Base-by-base conservation (phyloP, 2,329 filamentous ascomycete genomes). In the Ambrosiella xylebori region DNA sequence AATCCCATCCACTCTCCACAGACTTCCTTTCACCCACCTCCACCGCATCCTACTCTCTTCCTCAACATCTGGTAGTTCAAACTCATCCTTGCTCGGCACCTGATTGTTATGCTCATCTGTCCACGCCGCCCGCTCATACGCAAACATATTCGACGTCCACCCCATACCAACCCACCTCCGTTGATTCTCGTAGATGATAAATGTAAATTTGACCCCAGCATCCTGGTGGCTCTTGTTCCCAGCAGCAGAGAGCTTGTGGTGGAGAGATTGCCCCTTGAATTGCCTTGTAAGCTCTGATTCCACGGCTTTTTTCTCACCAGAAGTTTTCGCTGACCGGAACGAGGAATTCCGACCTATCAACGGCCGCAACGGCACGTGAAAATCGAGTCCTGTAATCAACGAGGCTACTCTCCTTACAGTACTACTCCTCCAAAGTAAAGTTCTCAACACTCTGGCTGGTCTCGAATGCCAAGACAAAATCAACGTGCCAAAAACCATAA, bases 111-210 rank as follows among this genome's bases (percentile, higher is more conserved):
- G 89, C 70, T 98, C 93, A 68, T 98, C 93, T 0, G 93, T 96
- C 91, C 93, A 98, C 0, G 90, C 78, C 1, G 85, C 79, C 47
- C 93, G 79, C 68, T 98, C 93, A 65, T 96, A 94, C 0, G 89
- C 83, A 63, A 98, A 88, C 61, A 98, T 74, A 44, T 84, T 94
- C 1, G 85, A 85, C 0, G 93, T 97, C 90, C 93, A 98, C 0
- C 93, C 93, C 11, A 98, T 78, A 1, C 90, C 91, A 3, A 98
- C 73, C 93, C 93, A 98, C 56, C 93, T 81, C 47, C 93, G 80
- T 69, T 98, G 93, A 65, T 98, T 98, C 68, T 98, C 93, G 66
- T 90, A 97, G 1, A 98, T 77, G 53, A 93, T 90, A 62, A 98
- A 98, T 0, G 93, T 98, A 66, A 98, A 98, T 50, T 89, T 86